Percentiles rank a stretch among this genome's conserved stretches.
These are phyloP conservation scores for Ceratocystis destructans DNA, from an alignment of 2,329 filamentous ascomycete genomes.

Conservation along the genomic window DNA sequence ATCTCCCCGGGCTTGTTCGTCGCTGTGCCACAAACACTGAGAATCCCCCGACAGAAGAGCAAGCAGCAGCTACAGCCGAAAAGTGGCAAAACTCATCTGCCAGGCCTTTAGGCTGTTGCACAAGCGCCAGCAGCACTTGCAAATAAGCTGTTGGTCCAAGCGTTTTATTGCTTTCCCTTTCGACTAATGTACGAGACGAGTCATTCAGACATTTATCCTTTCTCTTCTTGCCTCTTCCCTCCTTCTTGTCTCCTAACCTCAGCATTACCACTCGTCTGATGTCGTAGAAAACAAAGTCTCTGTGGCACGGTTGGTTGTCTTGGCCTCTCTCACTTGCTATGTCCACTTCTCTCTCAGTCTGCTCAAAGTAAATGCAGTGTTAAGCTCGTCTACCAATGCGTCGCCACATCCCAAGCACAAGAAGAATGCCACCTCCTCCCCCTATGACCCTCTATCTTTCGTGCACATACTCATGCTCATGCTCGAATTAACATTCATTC, in stretches of 20 bases:
- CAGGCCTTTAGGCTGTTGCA: background rate
- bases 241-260: background rate
- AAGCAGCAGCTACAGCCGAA: background rate
- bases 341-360: background rate
- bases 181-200: too few relatives aligned
- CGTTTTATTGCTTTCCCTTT: background rate
- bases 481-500: background rate
- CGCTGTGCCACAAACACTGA: slow-evolving; percentile 2
- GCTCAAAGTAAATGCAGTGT: background rate
- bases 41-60: slow-evolving; percentile 10
- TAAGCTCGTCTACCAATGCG: too few relatives aligned
- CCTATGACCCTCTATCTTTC: too few relatives aligned
- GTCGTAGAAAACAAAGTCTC: slow-evolving; percentile 2
- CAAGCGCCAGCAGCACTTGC: background rate
- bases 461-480: background rate
- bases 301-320: background rate
- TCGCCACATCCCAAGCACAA: background rate
- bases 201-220: background rate
- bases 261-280: background rate
- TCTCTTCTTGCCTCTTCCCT: background rate
- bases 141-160: slow-evolving; percentile 8
- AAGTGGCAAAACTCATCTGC: background rate
- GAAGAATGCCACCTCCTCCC: background rate
- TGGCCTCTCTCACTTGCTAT: background rate
- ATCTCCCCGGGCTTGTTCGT: too few relatives aligned